Percentiles rank a stretch among this genome's conserved stretches.
Conservation (phyloP, 495 filamentous ascomycete genomes). For the Aspergillus campestris region DNA sequence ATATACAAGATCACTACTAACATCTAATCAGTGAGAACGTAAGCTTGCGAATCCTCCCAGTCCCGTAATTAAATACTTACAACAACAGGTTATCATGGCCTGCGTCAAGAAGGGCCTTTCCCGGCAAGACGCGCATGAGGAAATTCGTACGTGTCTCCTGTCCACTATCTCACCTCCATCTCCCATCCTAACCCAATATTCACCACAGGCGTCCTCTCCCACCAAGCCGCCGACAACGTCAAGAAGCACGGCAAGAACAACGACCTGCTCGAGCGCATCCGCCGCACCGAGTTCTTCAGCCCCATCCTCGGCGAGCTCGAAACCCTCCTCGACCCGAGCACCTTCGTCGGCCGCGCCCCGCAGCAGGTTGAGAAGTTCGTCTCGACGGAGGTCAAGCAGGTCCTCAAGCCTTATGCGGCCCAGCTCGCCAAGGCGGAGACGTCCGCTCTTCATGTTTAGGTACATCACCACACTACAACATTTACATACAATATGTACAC, state of each 20-base stretch:
- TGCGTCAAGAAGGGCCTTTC: constrained; percentile 65
- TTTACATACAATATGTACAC: too few species aligned
- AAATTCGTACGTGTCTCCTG: constrained; percentile 46
- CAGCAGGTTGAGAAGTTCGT: constrained; percentile 53
- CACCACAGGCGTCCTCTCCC: constrained; percentile 62
- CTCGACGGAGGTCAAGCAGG: constrained; percentile 43
- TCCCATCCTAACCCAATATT: constrained; percentile 1
- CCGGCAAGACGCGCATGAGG: constrained; percentile 87
- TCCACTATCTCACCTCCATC: not conserved
- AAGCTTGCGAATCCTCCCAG: constrained; percentile 1
- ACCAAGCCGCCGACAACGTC: constrained; percentile 71
- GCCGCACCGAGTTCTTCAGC: constrained; percentile 65
- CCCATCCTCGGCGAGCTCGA: constrained; percentile 75
- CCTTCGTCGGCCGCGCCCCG: constrained; percentile 58
- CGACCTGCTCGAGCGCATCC: constrained; percentile 77
- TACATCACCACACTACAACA: too few species aligned
- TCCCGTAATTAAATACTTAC: constrained; percentile 7
- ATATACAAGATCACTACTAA: constrained; percentile 10
- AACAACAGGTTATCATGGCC: constrained; percentile 69
- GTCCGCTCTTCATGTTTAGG: constrained; percentile 44
- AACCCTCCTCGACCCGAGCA: constrained; percentile 54
- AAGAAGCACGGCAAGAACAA: constrained; percentile 75
- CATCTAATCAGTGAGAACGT: constrained; percentile 31
- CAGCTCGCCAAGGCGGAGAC: constrained; percentile 36
- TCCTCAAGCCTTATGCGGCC: constrained; percentile 41